Conservation (phyloP, 306 rosid genomes). For the Acacia crassicarpa region DNA sequence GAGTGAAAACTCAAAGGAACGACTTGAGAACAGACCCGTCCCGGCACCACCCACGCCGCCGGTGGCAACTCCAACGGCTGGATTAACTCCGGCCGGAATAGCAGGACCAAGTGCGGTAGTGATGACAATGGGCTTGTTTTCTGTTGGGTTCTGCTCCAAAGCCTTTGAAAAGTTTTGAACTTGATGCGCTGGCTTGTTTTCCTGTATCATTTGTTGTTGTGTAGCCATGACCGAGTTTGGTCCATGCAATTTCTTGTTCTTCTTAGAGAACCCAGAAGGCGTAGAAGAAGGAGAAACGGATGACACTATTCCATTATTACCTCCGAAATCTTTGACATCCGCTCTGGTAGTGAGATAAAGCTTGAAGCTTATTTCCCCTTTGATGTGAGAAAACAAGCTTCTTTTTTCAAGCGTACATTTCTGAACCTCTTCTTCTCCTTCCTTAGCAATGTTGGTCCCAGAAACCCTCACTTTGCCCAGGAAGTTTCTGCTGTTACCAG, state of each 20-base stretch:
- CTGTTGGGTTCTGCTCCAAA: slow-evolving; percentile 39
- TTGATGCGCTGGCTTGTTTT: slow-evolving; percentile 34
- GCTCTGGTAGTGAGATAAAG: slow-evolving; percentile 46
- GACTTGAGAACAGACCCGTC: slow-evolving; percentile 23
- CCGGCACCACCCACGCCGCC: slow-evolving; percentile 16
- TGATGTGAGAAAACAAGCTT: slow-evolving; percentile 59
- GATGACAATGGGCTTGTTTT: slow-evolving; percentile 45
- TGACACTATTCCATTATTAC: slow-evolving; percentile 35
- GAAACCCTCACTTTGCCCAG: slow-evolving; percentile 63
- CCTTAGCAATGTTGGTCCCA: slow-evolving; percentile 48
- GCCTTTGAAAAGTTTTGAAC: slow-evolving; percentile 39
- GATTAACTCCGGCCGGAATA: slow-evolving; percentile 16
- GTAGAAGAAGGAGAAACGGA: slow-evolving; percentile 20
- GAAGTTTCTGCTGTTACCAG: slow-evolving; percentile 54
- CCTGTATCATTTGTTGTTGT: slow-evolving; percentile 40
- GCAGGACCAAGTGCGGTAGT: slow-evolving; percentile 36
- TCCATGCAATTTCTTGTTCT: slow-evolving; percentile 47
- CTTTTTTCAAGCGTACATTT: slow-evolving; percentile 55
- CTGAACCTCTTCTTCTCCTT: slow-evolving; percentile 49
- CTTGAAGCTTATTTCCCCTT: slow-evolving; percentile 62
- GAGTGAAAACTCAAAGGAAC: slow-evolving; percentile 50
- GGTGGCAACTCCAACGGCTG: background rate
- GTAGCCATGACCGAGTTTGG: slow-evolving; percentile 30
- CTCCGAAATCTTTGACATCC: slow-evolving; percentile 24
- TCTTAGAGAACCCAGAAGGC: slow-evolving; percentile 45